Evolutionary conservation across 768 basidiomycete genomes (phyloP).

Genomic region (Trametes sanguinea): DNA sequence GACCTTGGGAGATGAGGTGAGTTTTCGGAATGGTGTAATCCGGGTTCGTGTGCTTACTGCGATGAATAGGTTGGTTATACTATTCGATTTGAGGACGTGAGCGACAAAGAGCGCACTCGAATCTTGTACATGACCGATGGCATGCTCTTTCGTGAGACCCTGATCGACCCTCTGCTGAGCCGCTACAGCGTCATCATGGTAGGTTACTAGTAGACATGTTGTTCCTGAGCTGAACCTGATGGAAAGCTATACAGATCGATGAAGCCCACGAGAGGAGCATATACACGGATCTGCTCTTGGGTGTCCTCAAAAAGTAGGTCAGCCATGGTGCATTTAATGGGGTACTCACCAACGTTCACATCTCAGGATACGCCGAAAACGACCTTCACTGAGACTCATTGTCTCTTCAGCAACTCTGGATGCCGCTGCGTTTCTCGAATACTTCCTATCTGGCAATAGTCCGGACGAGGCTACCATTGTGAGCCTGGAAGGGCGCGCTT

Average conservation of each 20-base stretch:
- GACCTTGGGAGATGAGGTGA: conserved; percentile 84
- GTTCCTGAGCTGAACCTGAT: conserved; percentile 24
- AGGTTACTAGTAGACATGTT: neutral
- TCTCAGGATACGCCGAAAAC: conserved; percentile 83
- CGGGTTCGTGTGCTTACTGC: neutral
- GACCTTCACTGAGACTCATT: conserved; percentile 86
- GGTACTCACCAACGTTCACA: conserved; percentile 1
- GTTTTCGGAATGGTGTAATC: conserved; percentile 17
- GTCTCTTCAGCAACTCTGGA: conserved; percentile 98
- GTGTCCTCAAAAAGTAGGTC: conserved; percentile 88
- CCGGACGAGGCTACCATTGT: conserved; percentile 78
- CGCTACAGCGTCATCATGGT: conserved; percentile 97
- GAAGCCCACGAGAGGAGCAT: conserved; percentile 96
- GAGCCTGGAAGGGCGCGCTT: conserved; percentile 91
- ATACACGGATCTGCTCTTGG: conserved; percentile 93
- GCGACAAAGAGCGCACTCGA: conserved; percentile 78
- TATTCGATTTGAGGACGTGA: conserved; percentile 95
- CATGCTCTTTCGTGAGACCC: conserved; percentile 93
- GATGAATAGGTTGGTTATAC: conserved; percentile 86
- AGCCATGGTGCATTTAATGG: no score
- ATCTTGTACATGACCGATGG: conserved; percentile 98
- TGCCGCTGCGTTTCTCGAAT: conserved; percentile 84
- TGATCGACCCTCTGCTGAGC: conserved; percentile 89
- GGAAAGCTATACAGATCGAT: conserved; percentile 64
- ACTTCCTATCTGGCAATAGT: conserved; percentile 72